Evolutionary conservation across 1,284 basidiomycete genomes (phyloP).

Genomic region (Fistulina hepatica): DNA sequence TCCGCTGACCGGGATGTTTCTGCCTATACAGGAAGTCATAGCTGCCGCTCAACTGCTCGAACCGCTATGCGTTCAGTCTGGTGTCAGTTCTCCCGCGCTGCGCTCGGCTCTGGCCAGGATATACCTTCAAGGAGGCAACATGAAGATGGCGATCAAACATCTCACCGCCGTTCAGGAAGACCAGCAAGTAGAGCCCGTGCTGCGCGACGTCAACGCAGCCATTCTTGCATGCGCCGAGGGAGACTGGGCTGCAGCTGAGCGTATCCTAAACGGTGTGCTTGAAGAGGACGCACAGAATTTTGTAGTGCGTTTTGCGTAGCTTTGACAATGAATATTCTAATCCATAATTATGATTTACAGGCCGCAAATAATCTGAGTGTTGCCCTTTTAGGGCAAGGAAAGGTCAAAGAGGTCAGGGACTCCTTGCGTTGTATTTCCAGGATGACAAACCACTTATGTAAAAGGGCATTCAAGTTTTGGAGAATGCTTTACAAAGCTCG

Average conservation of each 20-base stretch:
- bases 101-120: conserved; percentile 60
- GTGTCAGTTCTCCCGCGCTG: conserved; percentile 37
- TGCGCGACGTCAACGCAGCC: conserved; percentile 51
- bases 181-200: conserved; percentile 28
- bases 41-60: conserved; percentile 55
- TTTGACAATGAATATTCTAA: not conserved
- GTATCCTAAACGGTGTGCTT: conserved; percentile 33
- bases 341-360: conserved; percentile 26
- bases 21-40: conserved; percentile 48
- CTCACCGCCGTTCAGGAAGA: conserved; percentile 41
- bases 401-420: conserved; percentile 49
- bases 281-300: conserved; percentile 45
- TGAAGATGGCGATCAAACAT: conserved; percentile 43
- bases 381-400: conserved; percentile 55
- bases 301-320: conserved; percentile 33
- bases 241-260: conserved; percentile 48
- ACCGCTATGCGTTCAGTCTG: conserved; percentile 42
- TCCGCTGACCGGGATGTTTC: conserved; percentile 1
- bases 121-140: conserved; percentile 59
- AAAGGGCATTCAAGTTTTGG: conserved; percentile 58
- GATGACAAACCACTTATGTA: conserved; percentile 2
- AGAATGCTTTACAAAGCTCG: conserved; percentile 45
- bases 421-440: not conserved
- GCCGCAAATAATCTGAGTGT: conserved; percentile 74
- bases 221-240: conserved; percentile 55